These are phyloP conservation scores for Glaciozyma antarctica DNA, from an alignment of 768 basidiomycete genomes.

Conservation along the genomic window DNA sequence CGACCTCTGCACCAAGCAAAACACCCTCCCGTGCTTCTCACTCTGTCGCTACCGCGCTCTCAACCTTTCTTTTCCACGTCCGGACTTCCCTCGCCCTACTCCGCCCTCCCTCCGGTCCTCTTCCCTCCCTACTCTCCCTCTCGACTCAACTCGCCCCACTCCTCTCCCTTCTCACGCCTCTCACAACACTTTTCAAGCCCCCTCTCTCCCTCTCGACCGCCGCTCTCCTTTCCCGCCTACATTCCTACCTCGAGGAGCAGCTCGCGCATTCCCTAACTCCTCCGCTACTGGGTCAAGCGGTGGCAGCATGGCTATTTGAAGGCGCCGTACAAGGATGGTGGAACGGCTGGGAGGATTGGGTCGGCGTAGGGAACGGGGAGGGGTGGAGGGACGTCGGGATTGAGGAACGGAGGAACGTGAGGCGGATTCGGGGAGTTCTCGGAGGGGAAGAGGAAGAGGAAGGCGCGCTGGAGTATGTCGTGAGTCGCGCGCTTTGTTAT, in stretches of 20 bases:
- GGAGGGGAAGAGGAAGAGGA: background rate
- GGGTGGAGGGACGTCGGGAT: background rate
- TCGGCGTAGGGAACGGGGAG: background rate
- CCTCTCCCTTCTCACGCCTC: background rate
- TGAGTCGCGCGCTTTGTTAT: background rate
- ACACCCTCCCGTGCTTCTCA: background rate
- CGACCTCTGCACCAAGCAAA: background rate
- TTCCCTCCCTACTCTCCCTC: background rate
- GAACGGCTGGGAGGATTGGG: background rate
- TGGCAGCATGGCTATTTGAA: background rate
- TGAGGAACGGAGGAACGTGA: background rate
- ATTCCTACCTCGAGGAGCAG: background rate
- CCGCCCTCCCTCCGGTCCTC: background rate
- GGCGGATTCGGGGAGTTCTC: background rate
- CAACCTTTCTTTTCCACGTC: background rate
- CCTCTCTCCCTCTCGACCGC: background rate
- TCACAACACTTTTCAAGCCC: background rate
- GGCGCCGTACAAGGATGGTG: background rate
- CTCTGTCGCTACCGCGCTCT: background rate
- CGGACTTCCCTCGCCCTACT: background rate
- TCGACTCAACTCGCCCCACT: background rate
- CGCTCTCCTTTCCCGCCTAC: background rate
- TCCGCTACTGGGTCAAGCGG: background rate
- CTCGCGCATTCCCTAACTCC: slow-evolving; percentile 1
- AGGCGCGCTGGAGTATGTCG: background rate